These are phyloP conservation scores for Thuidium tamariscinum DNA, from an alignment of 225 moss, liverwort and hornwort species.

Conservation along the genomic window DNA sequence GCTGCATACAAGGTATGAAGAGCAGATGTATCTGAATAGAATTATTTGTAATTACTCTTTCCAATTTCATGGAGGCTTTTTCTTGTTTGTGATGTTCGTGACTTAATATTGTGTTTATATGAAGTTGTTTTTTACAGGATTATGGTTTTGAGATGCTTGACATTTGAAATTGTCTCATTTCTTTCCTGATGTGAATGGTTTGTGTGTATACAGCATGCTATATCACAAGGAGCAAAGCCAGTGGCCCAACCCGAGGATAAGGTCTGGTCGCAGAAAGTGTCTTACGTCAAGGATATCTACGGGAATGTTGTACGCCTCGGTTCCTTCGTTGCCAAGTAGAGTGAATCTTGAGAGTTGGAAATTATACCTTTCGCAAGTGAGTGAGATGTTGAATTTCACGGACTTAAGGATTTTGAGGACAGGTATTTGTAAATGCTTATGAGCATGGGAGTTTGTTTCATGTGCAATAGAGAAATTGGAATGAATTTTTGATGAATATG, in stretches of 20 bases:
- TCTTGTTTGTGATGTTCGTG: background rate
- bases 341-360: background rate
- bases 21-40: background rate
- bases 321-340: constrained; percentile 8
- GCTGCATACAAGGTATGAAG: constrained; percentile 53
- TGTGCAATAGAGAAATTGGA: background rate
- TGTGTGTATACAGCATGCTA: constrained; percentile 39
- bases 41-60: background rate
- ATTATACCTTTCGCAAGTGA: background rate
- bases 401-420: background rate
- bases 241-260: constrained; percentile 62
- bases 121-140: background rate
- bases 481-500: background rate
- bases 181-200: background rate
- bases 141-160: background rate
- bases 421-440: background rate
- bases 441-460: background rate
- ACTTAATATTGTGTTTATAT: too few relatives aligned
- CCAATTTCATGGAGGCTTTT: background rate
- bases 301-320: constrained; percentile 58
- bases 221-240: constrained; percentile 42
- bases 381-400: background rate
- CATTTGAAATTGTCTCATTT: background rate
- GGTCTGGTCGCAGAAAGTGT: constrained; percentile 62
- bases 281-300: constrained; percentile 59